A percentile compares a stretch with the other conserved stretches of the same genome.
phyloP scores from a whole-genome alignment of 306 rosid species.

The Hippophae rhamnoides region DNA sequence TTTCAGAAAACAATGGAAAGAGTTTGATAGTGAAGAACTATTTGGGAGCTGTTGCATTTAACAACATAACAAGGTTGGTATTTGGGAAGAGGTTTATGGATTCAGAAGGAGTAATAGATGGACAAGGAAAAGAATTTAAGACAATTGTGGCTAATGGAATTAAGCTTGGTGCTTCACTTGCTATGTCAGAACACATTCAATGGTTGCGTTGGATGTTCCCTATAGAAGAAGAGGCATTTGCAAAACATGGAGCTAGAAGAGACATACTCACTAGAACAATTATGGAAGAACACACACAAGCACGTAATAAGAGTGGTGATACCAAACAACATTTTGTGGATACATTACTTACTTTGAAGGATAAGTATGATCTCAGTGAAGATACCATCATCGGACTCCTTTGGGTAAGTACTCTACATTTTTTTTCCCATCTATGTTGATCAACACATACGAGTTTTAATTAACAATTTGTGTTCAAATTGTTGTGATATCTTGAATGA shows the following conservation, averaged over 20 bases:
- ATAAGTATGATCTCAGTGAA: conserved; percentile 72
- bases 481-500: no score
- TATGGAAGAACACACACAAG: conserved; percentile 82
- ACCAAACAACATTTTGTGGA: conserved; percentile 82
- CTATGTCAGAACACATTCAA: conserved; percentile 74
- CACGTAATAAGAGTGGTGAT: conserved; percentile 47
- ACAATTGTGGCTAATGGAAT: conserved; percentile 56
- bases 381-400: conserved; percentile 89
- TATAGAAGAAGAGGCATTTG: conserved; percentile 69
- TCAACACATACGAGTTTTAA: no score
- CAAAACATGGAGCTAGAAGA: conserved; percentile 59
- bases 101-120: conserved; percentile 55
- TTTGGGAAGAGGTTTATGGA: conserved; percentile 81
- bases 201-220: conserved; percentile 95
- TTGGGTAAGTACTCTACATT: conserved; percentile 38
- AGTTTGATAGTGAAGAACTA: conserved; percentile 40
- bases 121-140: conserved; percentile 69
- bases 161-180: conserved; percentile 70
- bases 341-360: conserved; percentile 69
- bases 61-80: conserved; percentile 81
- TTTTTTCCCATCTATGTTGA: no score
- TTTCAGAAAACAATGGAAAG: conserved; percentile 44
- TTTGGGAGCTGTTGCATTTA: conserved; percentile 79
- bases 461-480: no score
- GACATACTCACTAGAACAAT: conserved; percentile 68